Base-by-base conservation (phyloP, 108 stramenopile genomes). In the Aurantiochytrium sp. region DNA sequence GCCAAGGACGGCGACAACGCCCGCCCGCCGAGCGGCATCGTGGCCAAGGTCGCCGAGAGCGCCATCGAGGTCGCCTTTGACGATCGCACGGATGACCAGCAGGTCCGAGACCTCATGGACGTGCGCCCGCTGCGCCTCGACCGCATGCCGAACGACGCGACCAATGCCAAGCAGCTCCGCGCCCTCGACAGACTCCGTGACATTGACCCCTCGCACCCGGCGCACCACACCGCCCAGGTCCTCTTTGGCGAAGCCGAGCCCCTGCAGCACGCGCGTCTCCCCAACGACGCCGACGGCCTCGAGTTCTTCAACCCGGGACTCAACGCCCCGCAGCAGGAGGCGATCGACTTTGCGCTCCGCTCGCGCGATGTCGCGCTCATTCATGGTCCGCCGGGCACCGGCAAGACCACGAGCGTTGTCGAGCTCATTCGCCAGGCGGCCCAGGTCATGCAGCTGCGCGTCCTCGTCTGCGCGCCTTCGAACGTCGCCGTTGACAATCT, bases 401-500 rank as follows among this genome's bases (percentile, higher is more conserved):
- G 93, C 50, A 93, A 93, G 86, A 93, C 93, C 48, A 92, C 91
- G n/a, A 85, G 68, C 19, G 85, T 88, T 6, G 95, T 96, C 6
- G 96, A 97, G 88, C 89, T 98, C 54, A 95, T 98, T 87, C 92
- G 91, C 21, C 96, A 96, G 86, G 95, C 95, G 32, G 96, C 96
- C 4, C 90, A 92, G 42, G 54, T 86, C 5, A 91, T 92, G 55
- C 87, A 91, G 12, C 91, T 93, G 90, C 93, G 93, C 88, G 95
- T 99, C 2, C 92, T 99, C 53, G 97, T 98, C 6, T 94, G 96
- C 30, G 98, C 98, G 55, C 98, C 98, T n/a, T 97, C 96, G 85
- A 99, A 99, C 93, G 97, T 99, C 36, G 98, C 98, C 6, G 98
- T 99, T 4, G 99, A 99, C 89, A 98, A 98, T 89, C 89, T 99